phyloP scores from a whole-genome alignment of 371 early-diverging fungal genomes.

The Actinomucor elegans region DNA sequence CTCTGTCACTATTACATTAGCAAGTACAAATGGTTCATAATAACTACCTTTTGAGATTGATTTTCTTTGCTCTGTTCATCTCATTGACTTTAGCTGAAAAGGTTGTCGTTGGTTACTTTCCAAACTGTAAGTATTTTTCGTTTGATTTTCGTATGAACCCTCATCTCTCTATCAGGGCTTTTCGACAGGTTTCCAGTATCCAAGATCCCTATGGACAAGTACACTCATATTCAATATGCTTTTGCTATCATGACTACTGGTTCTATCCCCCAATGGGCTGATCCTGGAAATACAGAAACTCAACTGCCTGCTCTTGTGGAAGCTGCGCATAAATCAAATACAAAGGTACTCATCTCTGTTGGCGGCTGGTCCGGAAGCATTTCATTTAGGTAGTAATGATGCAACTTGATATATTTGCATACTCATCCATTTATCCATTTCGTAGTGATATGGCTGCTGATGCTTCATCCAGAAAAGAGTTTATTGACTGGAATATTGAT shows the following conservation, averaged over 20 bases:
- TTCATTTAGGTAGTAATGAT: slow-evolving; percentile 59
- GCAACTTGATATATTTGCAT: too few species aligned
- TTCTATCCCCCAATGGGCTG: slow-evolving; percentile 34
- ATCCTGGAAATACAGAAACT: slow-evolving; percentile 8
- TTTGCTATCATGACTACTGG: slow-evolving; percentile 36
- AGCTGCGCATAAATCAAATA: slow-evolving; percentile 44
- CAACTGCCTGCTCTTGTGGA: slow-evolving; percentile 39
- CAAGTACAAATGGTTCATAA: too few species aligned
- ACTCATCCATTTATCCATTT: too few species aligned
- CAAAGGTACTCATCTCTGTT: slow-evolving; percentile 54
- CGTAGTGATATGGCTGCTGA: slow-evolving; percentile 41
- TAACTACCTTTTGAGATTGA: too few species aligned
- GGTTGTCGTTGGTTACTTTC: slow-evolving; percentile 38
- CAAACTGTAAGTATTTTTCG: slow-evolving; percentile 30
- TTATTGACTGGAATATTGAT: slow-evolving; percentile 41
- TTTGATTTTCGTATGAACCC: too few species aligned
- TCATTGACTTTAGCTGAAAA: slow-evolving; percentile 1
- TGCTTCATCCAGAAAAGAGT: slow-evolving; percentile 32
- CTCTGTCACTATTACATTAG: too few species aligned
- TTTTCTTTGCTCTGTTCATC: neutral
- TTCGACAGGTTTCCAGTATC: slow-evolving; percentile 25
- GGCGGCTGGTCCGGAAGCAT: slow-evolving; percentile 80
- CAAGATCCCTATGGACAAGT: slow-evolving; percentile 17
- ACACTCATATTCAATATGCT: slow-evolving; percentile 63
- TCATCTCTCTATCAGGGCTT: too few species aligned